Base-by-base conservation (phyloP, 2,329 filamentous ascomycete genomes). In the Xylariaceae sp. region DNA sequence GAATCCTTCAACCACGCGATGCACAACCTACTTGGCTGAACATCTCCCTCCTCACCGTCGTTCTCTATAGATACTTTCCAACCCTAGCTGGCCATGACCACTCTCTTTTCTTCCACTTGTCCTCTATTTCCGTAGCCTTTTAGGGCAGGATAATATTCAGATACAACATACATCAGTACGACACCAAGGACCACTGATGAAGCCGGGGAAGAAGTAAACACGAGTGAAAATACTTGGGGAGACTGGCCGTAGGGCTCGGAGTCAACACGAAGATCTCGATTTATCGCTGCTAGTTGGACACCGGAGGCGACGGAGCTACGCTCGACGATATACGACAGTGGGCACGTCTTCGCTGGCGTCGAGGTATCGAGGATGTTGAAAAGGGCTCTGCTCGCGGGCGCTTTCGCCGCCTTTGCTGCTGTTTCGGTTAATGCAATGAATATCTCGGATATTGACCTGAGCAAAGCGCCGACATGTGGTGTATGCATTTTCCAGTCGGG, bases 381-480 rank as follows among this genome's bases (percentile, higher is more conserved):
- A 42, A 42, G 29, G 13, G 38, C 15, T 31, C 3, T 45, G 19
- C 14, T 38, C 29, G 28, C 35, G 34, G 33, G 38, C 34, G 18
- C 29, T 11, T 24, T 39, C 28, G 11, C 14, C n/a, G 32, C 17
- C 8, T 29, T 38, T 38, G 39, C 32, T 21, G 26, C 38, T 11
- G 39, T 41, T n/a, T 36, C 30, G 31, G 16, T 43, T 8, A 39
- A 39, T 33, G 26, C 36, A 6, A 6, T 24, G 7, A 31, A 35
- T 8, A 24, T 42, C 3, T 23, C 43, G n/a, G 17, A 18, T 23
- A n/a, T 39, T 19, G 26, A 38, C 17, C 24, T 36, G 2, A 9
- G 9, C 4, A 29, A 21, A 9, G 17, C 43, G 9, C 43, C 43
- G 11, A 14, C 42, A 32, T 46, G 43, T 7, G 43, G 43, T 34